Conservation (phyloP, 257 asterid genomes). For the Fraxinus anomala region DNA sequence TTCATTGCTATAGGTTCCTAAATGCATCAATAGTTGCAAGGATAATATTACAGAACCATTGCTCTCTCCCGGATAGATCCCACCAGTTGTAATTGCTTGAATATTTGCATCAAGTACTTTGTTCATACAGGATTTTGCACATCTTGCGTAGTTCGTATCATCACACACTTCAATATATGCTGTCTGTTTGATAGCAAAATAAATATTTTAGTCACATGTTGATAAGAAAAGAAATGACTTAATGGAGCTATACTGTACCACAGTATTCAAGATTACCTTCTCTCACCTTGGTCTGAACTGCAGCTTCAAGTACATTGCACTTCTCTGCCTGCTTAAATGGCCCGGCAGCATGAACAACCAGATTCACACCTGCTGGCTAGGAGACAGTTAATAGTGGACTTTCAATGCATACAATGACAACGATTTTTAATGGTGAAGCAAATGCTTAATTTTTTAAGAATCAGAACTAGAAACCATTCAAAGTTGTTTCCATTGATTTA, state of each 20-base stretch:
- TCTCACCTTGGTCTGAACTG: constrained; percentile 97
- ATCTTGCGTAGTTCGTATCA: constrained; percentile 72
- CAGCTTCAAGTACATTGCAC: constrained; percentile 86
- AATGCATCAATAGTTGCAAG: too few species aligned
- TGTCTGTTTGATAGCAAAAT: constrained; percentile 49
- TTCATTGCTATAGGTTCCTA: too few species aligned
- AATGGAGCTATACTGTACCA: neutral
- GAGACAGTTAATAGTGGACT: neutral
- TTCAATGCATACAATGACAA: neutral
- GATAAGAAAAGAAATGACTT: constrained; percentile 5
- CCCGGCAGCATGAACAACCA: constrained; percentile 88
- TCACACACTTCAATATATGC: constrained; percentile 95
- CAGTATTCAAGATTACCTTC: constrained; percentile 55
- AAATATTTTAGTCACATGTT: constrained; percentile 1
- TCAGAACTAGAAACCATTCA: constrained; percentile 47
- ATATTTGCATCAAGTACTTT: constrained; percentile 26
- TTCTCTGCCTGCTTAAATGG: constrained; percentile 88
- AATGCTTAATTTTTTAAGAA: neutral
- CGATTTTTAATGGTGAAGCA: neutral
- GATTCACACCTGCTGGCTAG: constrained; percentile 70
- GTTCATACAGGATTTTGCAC: constrained; percentile 78
- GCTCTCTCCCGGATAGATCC: too few species aligned
- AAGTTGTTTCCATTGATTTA: constrained; percentile 52
- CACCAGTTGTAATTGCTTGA: too few species aligned
- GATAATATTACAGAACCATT: too few species aligned